Evolutionary conservation across 2,329 filamentous ascomycete species (phyloP).

Genomic region (Fusarium sp.): DNA sequence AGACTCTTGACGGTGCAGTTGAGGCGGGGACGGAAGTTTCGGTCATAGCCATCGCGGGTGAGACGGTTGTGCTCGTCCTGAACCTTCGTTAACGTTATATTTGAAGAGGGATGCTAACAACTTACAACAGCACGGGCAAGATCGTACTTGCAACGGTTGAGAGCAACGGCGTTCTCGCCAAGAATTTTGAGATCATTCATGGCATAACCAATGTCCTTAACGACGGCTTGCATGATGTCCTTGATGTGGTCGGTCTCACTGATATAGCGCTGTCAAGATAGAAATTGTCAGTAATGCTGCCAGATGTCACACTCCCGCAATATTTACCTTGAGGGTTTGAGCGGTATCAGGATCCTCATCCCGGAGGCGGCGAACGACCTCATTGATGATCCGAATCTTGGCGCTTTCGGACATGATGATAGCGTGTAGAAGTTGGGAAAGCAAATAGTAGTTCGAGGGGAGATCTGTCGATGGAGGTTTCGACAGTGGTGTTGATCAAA

Average conservation of each 20-base stretch:
- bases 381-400: neutral
- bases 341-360: slow-evolving; percentile 1
- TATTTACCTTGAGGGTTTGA: slow-evolving; percentile 12
- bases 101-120: neutral
- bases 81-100: neutral
- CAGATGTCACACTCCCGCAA: neutral
- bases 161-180: neutral
- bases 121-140: slow-evolving; percentile 24
- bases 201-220: slow-evolving; percentile 27
- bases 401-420: slow-evolving; percentile 3
- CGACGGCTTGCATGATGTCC: slow-evolving; percentile 28
- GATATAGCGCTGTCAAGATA: slow-evolving; percentile 19
- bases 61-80: slow-evolving; percentile 29
- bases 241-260: slow-evolving; percentile 30
- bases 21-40: slow-evolving; percentile 23
- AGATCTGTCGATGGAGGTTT: neutral
- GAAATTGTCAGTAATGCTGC: neutral
- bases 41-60: slow-evolving; percentile 17
- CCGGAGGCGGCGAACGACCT: slow-evolving; percentile 19
- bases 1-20: slow-evolving; percentile 23
- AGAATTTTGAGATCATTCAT: slow-evolving; percentile 23
- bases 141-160: slow-evolving; percentile 30
- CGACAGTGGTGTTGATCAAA: slow-evolving; percentile 11
- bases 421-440: neutral
- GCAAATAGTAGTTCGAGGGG: neutral